These are phyloP conservation scores for Chionographis japonica DNA, from an alignment of 106 monocot genomes.

Conservation along the genomic window DNA sequence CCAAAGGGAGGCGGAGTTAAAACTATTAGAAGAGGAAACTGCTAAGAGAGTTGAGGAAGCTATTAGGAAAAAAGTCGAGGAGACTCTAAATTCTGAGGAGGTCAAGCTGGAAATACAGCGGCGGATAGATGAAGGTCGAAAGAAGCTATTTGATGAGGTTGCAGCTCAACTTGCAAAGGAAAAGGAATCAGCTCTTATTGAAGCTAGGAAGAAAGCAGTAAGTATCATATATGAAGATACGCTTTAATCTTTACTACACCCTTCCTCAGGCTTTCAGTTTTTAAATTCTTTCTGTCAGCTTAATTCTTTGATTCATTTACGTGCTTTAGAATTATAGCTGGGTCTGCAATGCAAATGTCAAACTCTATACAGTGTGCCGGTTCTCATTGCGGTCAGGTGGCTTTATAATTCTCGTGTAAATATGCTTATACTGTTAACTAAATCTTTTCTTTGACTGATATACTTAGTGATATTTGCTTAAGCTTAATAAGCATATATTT, in stretches of 20 bases:
- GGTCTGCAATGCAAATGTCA: not conserved
- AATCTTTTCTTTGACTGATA: no score
- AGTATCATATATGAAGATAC: not conserved
- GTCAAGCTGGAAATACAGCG: constrained; percentile 73
- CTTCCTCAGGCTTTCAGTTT: no score
- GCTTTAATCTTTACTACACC: no score
- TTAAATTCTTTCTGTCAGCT: no score
- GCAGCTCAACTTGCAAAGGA: constrained; percentile 80
- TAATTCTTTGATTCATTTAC: not conserved
- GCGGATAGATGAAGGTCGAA: constrained; percentile 75
- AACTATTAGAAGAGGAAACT: constrained; percentile 96
- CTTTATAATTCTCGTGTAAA: not conserved
- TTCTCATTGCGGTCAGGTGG: not conserved
- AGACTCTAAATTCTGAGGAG: constrained; percentile 84
- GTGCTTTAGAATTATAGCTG: not conserved
- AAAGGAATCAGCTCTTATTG: constrained; percentile 74
- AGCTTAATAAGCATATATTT: no score
- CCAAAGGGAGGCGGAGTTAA: constrained; percentile 86
- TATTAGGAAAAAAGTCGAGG: constrained; percentile 87
- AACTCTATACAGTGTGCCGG: not conserved
- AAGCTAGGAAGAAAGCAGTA: constrained; percentile 83
- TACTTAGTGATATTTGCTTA: no score
- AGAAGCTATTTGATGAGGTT: constrained; percentile 79
- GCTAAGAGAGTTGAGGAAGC: constrained; percentile 90
- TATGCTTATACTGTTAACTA: no score